These are phyloP conservation scores for Leersia perrieri DNA, from an alignment of 176 grass and related monocot genomes.

Conservation along the genomic window DNA sequence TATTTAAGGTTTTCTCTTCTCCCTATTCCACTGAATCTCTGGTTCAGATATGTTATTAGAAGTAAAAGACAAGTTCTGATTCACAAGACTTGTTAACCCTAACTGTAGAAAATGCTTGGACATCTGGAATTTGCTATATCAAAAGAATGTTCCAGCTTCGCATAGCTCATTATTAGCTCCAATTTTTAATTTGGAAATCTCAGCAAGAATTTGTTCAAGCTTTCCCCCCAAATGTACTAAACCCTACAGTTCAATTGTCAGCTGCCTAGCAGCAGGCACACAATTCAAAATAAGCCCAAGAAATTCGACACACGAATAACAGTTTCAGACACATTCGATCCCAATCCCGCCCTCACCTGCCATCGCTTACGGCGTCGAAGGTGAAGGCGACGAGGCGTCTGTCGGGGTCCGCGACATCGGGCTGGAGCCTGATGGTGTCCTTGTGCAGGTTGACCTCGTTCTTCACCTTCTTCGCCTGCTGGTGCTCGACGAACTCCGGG, in stretches of 20 bases:
- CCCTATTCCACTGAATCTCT: too few species aligned
- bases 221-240: neutral
- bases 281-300: conserved; percentile 5
- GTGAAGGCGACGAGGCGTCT: conserved; percentile 75
- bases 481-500: conserved; percentile 66
- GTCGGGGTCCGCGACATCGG: conserved; percentile 51
- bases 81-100: neutral
- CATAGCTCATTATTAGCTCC: neutral
- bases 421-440: conserved; percentile 74
- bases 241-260: neutral
- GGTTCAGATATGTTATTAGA: neutral
- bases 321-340: neutral
- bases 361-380: conserved; percentile 74
- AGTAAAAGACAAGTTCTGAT: neutral
- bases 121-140: neutral
- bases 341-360: conserved; percentile 44
- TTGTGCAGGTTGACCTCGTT: conserved; percentile 92
- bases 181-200: neutral
- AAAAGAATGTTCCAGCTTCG: neutral
- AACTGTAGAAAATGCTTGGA: neutral
- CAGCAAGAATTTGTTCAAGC: neutral
- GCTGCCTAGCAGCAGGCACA: neutral
- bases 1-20: neutral
- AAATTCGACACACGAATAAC: conserved; percentile 6
- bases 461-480: conserved; percentile 82